These are phyloP conservation scores for Dissophora ornata DNA, from an alignment of 192 early-diverging fungal species.

Conservation along the genomic window DNA sequence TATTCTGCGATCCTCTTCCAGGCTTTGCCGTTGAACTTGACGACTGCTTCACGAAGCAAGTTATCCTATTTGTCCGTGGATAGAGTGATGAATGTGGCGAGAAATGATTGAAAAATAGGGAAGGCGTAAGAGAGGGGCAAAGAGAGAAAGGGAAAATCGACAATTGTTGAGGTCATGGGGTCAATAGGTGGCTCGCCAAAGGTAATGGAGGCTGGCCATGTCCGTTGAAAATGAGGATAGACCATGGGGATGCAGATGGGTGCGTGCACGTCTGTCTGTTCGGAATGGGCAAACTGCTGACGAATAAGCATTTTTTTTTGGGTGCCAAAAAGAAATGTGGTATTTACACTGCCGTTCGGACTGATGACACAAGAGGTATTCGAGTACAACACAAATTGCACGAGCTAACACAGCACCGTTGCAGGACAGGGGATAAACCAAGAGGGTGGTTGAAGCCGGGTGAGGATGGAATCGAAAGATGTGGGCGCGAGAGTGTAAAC, in stretches of 20 bases:
- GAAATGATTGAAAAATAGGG: not conserved
- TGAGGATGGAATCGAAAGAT: not conserved
- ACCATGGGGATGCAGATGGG: not conserved
- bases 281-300: not conserved
- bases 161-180: constrained; percentile 9
- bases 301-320: constrained; percentile 9
- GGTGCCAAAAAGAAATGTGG: too few relatives aligned
- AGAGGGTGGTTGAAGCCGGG: not conserved
- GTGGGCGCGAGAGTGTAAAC: not conserved
- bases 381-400: not conserved
- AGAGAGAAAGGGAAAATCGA: not conserved
- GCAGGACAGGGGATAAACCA: not conserved
- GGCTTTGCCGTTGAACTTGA: constrained; percentile 55
- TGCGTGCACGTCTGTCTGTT: constrained; percentile 12
- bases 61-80: constrained; percentile 16
- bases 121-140: not conserved
- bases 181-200: not conserved
- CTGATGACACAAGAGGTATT: not conserved
- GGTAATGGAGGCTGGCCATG: too few relatives aligned
- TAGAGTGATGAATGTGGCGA: not conserved
- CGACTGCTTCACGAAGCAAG: constrained; percentile 44
- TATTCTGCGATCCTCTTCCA: constrained; percentile 54
- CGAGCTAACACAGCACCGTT: constrained; percentile 29
- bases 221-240: not conserved
- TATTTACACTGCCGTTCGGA: constrained; percentile 6